phyloP scores from a whole-genome alignment of 495 filamentous ascomycete species.

The Tuber microsphaerosporum region DNA sequence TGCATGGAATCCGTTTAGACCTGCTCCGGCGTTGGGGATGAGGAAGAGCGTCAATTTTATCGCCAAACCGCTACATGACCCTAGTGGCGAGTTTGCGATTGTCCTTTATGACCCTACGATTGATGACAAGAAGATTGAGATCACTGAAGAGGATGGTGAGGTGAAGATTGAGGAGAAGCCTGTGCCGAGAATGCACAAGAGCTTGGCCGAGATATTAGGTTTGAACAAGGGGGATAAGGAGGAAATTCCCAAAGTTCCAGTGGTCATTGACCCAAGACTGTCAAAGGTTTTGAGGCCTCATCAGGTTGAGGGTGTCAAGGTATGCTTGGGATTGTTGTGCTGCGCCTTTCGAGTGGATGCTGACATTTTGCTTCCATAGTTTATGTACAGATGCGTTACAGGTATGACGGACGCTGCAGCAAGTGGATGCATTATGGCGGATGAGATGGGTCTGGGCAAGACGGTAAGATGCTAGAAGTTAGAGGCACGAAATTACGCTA shows the following conservation, averaged over 20 bases:
- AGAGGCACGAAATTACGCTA: conserved; percentile 51
- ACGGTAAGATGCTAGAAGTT: conserved; percentile 53
- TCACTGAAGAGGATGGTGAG: conserved; percentile 50
- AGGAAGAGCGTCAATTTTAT: conserved; percentile 76
- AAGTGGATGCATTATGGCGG: conserved; percentile 98
- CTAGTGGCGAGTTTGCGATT: conserved; percentile 91
- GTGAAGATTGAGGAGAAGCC: conserved; percentile 45
- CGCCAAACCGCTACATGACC: conserved; percentile 87
- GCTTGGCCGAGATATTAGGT: conserved; percentile 89
- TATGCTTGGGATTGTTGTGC: conserved; percentile 28
- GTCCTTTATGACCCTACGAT: conserved; percentile 93
- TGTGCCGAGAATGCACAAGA: conserved; percentile 66
- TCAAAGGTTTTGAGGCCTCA: conserved; percentile 90
- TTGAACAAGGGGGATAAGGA: conserved; percentile 80
- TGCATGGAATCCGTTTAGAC: conserved; percentile 66
- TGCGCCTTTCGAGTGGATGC: neutral
- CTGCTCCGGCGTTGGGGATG: conserved; percentile 80
- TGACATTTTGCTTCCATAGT: conserved; percentile 45
- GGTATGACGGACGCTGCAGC: conserved; percentile 90
- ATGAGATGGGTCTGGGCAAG: conserved; percentile 98
- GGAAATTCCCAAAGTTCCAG: conserved; percentile 79
- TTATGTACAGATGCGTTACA: conserved; percentile 88
- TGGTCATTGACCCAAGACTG: conserved; percentile 89
- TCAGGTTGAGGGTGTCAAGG: conserved; percentile 96
- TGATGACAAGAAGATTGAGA: conserved; percentile 62